Evolutionary conservation across 2,329 filamentous ascomycete genomes (phyloP), one percentile per base, ranked within the genome.

Genomic region (Diaporthe citriasiana): DNA sequence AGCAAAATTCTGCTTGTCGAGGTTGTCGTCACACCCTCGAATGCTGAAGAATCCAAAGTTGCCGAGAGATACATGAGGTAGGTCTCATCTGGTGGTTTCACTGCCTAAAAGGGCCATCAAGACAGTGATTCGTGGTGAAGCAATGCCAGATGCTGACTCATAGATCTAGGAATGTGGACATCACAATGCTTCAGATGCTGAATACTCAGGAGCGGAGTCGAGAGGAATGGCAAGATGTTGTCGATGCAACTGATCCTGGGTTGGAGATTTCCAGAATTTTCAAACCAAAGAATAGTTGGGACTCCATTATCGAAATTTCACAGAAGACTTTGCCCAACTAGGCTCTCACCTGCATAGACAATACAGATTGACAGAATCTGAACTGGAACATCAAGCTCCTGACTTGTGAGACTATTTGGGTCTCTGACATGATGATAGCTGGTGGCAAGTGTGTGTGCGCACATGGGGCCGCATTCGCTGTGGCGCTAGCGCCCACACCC

Each of bases 31-130:
- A 63, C 59, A 7, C 59, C 40, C 38, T 63, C 59, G 4, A 63
- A 63, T 22, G 8, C 4, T 10, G 59, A 47, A n/a, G 59, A 63
- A 22, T 63, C 59, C n/a, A 63, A 45, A 10, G 40, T 47, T 4
- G 59, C 59, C 8, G 59, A 63, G 40, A 63, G 59, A 27, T 63
- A 63, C 4, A 63, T 63, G 59, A 63, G 59, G 59, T 63, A 47
- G 17, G 59, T 63, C 25, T 2, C 25, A 27, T 15, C 4, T 22
- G 19, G 22, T 15, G n/a, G 4, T 25, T 42, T 38, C 12, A 13
- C n/a, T 59, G 12, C 13, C 22, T 17, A 12, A 27, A 30, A 12
- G 15, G 9, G 25, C 15, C 7, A 10, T 63, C 8, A 3, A 4
- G 19, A 35, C 6, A 4, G 3, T 19, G 6, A 35, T 22, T 13